Evolutionary conservation across 139 green algal genomes (phyloP), one percentile per base, ranked within the genome.

Genomic region (Diplosphaera chodatii): DNA sequence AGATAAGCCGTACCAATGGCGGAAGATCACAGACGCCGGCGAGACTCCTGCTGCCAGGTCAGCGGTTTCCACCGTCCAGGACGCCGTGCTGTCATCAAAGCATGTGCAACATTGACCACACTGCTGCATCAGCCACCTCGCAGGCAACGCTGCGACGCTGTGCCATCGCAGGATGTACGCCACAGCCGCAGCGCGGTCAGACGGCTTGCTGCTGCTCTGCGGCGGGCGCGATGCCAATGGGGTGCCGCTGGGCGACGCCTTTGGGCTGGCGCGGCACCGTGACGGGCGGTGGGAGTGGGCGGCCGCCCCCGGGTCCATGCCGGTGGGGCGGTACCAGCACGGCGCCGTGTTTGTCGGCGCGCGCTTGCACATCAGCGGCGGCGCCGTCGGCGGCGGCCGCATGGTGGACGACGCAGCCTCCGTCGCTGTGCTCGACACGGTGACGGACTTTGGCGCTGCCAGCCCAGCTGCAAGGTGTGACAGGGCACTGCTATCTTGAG

Each of bases 281-380:
- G 95, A 99, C 77, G 95, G 95, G 25, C 87, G 95, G 40, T 99
- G 95, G 95, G 95, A 99, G 82, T 99, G 95, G 95, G 93, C 96
- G 32, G 84, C 88, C n/a, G 95, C 95, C 1, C 95, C 95, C 21
- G 95, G 93, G 22, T 79, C 80, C 64, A 96, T 98, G 85, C 95
- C 95, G 1, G 87, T 84, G 0, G 84, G 88, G 0, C 78, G 95
- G 48, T 99, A 99, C 78, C 95, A 99, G 84, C 95, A 99, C 76
- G 89, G 88, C 2, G 89, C 91, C 5, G 91, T 97, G 25, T 99
- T 99, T 91, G 93, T 98, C 3, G 91, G 88, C 55, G 87, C 90
- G n/a, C 77, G 95, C 28, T 69, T 99, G 74, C 94, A 99, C 78
- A 92, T 99, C 23, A 90, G 85, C n/a, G 95, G 95, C 23, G 95